These are phyloP conservation scores for Prinsepia uniflora DNA, from an alignment of 306 rosid species.

Conservation along the genomic window DNA sequence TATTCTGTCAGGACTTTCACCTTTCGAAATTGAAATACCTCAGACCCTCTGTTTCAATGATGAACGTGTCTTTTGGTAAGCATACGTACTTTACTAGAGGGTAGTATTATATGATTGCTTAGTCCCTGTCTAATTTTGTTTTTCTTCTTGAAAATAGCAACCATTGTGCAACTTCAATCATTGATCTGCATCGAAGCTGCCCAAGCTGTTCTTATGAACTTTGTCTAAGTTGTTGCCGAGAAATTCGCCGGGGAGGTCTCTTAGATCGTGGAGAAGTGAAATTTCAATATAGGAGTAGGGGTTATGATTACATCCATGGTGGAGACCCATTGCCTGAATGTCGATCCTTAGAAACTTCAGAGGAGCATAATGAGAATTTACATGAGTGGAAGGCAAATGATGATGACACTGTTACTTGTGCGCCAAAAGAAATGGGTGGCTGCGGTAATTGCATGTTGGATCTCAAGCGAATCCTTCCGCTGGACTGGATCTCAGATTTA, in stretches of 20 bases:
- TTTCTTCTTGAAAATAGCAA: constrained; percentile 47
- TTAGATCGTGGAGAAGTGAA: constrained; percentile 42
- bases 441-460: constrained; percentile 51
- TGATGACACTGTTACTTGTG: constrained; percentile 56
- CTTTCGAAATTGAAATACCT: constrained; percentile 39
- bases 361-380: constrained; percentile 29
- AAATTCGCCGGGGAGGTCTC: constrained; percentile 54
- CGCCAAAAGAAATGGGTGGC: constrained; percentile 61
- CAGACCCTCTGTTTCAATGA: constrained; percentile 49
- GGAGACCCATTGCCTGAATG: constrained; percentile 49
- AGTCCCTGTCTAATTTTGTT: background rate
- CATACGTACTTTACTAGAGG: constrained; percentile 18
- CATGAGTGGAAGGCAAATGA: constrained; percentile 42
- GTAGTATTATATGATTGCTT: constrained; percentile 18
- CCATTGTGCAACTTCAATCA: constrained; percentile 81
- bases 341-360: constrained; percentile 26
- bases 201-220: constrained; percentile 63
- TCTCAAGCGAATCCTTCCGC: constrained; percentile 60
- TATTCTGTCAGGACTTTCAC: constrained; percentile 41
- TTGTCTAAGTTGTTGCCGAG: constrained; percentile 69
- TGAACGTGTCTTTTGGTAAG: constrained; percentile 80
- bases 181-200: constrained; percentile 74
- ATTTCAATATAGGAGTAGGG: constrained; percentile 56
- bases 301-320: constrained; percentile 74
- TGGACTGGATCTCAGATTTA: constrained; percentile 53